A percentile compares a stretch with the other conserved stretches of the same genome.
Conservation (phyloP, 2,329 filamentous ascomycete species). For the Blastomyces silverae region DNA sequence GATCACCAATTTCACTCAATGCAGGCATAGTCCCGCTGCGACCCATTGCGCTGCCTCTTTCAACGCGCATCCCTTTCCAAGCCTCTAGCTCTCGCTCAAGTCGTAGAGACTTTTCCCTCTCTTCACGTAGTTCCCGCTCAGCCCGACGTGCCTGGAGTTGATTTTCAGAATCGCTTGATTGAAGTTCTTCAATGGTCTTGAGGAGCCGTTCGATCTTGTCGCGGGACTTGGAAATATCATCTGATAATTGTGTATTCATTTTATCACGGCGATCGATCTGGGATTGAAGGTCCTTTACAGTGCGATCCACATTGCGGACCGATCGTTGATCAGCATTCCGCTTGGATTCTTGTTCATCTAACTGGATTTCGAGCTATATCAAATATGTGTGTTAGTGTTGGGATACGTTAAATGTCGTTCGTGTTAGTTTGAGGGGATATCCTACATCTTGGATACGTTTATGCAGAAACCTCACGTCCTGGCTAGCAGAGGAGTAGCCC, state of each 20-base stretch:
- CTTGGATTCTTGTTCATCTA: conserved; percentile 74
- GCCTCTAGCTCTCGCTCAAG: conserved; percentile 85
- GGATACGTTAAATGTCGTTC: conserved; percentile 1
- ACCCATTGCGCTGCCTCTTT: conserved; percentile 45
- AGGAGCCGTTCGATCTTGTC: conserved; percentile 89
- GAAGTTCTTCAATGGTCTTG: conserved; percentile 85
- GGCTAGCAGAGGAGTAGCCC: conserved; percentile 87
- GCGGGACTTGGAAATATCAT: conserved; percentile 76
- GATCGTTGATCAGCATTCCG: conserved; percentile 76
- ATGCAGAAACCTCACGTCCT: conserved; percentile 91
- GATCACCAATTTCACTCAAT: conserved; percentile 34
- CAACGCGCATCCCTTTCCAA: conserved; percentile 65
- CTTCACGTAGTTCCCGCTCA: conserved; percentile 83
- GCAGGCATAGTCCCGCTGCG: conserved; percentile 28
- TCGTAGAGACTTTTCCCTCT: conserved; percentile 69
- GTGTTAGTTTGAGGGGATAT: conserved; percentile 20
- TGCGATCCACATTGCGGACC: conserved; percentile 85
- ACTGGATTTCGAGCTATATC: conserved; percentile 71
- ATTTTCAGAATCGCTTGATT: conserved; percentile 73
- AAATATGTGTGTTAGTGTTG: conserved; percentile 23
- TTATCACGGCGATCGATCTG: conserved; percentile 94
- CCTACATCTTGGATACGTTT: conserved; percentile 91
- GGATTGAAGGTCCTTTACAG: conserved; percentile 82
- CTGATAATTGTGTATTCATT: conserved; percentile 68
- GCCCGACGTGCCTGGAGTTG: conserved; percentile 77